Conservation (phyloP, 495 filamentous ascomycete species). For the Daldinia caldariorum region DNA sequence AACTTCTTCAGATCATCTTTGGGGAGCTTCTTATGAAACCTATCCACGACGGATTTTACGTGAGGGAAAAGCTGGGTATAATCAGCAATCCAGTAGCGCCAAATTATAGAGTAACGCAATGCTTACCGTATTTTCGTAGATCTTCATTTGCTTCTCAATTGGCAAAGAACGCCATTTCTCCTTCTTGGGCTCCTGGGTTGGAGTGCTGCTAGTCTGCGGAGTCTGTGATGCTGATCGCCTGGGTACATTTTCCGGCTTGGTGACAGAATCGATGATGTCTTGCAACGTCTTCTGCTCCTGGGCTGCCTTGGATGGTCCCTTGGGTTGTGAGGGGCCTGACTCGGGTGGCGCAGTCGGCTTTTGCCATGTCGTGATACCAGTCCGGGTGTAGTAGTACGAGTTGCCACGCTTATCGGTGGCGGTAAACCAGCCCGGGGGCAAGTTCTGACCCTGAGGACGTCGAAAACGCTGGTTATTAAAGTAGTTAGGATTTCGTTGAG, state of each 20-base stretch:
- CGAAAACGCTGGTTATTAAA: slow-evolving; percentile 67
- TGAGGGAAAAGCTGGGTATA: slow-evolving; percentile 75
- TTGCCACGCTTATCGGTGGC: slow-evolving; percentile 71
- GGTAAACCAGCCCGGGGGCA: slow-evolving; percentile 85
- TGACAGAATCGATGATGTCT: slow-evolving; percentile 86
- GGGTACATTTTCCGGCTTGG: slow-evolving; percentile 66
- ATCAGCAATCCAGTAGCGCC: slow-evolving; percentile 37
- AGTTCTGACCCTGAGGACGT: slow-evolving; percentile 62
- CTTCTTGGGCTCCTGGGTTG: slow-evolving; percentile 70
- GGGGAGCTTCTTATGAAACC: slow-evolving; percentile 83
- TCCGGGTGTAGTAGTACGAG: slow-evolving; percentile 82
- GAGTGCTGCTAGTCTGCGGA: slow-evolving; percentile 68
- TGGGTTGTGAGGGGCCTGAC: slow-evolving; percentile 67
- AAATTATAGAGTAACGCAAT: background rate
- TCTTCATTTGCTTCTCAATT: slow-evolving; percentile 88
- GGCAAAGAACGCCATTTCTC: slow-evolving; percentile 85
- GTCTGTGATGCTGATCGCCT: slow-evolving; percentile 64
- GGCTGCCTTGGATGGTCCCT: slow-evolving; percentile 68
- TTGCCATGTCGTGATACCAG: slow-evolving; percentile 80
- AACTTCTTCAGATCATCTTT: slow-evolving; percentile 89
- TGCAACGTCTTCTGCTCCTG: slow-evolving; percentile 68
- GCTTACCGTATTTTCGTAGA: slow-evolving; percentile 90
- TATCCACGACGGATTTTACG: slow-evolving; percentile 84
- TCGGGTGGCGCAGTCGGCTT: slow-evolving; percentile 72
- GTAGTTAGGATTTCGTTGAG: slow-evolving; percentile 68